Evolutionary conservation across 2,329 filamentous ascomycete genomes (phyloP).

Genomic region (Paraphaeosphaeria sporulosa): DNA sequence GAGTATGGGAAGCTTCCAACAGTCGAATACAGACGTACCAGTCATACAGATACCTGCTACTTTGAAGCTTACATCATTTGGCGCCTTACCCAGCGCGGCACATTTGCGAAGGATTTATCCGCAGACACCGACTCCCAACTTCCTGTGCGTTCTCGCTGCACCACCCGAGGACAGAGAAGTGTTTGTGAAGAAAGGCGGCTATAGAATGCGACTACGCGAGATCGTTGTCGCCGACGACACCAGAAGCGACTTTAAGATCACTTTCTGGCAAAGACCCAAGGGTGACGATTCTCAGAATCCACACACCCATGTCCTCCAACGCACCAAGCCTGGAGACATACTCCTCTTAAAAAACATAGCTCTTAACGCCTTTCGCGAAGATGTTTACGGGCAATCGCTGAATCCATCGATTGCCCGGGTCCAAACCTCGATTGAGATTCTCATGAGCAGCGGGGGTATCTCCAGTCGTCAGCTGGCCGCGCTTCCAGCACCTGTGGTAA

Average conservation of each 20-base stretch:
- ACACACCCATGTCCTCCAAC: constrained; percentile 52
- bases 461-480: constrained; percentile 56
- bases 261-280: constrained; percentile 70
- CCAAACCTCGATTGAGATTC: constrained; percentile 68
- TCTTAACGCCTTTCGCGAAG: constrained; percentile 75
- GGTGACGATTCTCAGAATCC: constrained; percentile 30
- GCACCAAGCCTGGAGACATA: constrained; percentile 74
- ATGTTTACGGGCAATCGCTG: constrained; percentile 85
- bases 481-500: constrained; percentile 59
- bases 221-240: constrained; percentile 80
- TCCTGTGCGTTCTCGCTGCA: constrained; percentile 82
- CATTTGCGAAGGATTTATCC: constrained; percentile 74
- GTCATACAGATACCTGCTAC: constrained; percentile 27
- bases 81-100: constrained; percentile 71
- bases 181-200: constrained; percentile 69
- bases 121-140: constrained; percentile 81
- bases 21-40: constrained; percentile 14
- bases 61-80: constrained; percentile 67
- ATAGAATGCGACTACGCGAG: constrained; percentile 52
- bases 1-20: constrained; percentile 33
- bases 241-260: constrained; percentile 78
- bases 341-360: constrained; percentile 82
- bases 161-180: constrained; percentile 73
- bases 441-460: constrained; percentile 64
- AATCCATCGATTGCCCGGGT: constrained; percentile 74